Conservation (phyloP, 139 green algal genomes). For the Yamagishiella unicocca region DNA sequence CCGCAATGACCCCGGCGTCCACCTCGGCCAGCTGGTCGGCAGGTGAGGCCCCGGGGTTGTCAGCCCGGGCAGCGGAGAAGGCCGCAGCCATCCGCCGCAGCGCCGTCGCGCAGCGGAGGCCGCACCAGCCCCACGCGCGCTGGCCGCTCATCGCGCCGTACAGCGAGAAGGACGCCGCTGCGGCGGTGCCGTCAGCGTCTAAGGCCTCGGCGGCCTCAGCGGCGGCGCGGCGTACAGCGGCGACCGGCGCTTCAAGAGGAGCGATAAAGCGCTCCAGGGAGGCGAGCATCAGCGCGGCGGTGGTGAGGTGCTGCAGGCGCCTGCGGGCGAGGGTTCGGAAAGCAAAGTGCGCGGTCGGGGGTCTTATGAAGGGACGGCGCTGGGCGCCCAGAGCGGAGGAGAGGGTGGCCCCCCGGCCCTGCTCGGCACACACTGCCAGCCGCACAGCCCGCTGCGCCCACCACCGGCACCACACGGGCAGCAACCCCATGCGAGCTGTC, state of each 20-base stretch:
- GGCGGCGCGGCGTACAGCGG: not conserved
- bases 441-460: too few relatives aligned
- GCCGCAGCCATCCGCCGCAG: constrained; percentile 19
- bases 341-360: not conserved
- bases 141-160: not conserved
- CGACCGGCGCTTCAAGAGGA: not conserved
- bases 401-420: too few relatives aligned
- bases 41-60: not conserved
- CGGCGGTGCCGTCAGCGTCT: too few relatives aligned
- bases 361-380: not conserved
- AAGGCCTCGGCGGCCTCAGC: not conserved
- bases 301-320: not conserved
- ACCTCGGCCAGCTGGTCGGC: constrained; percentile 19
- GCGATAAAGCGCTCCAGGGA: not conserved
- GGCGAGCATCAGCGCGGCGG: not conserved
- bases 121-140: constrained; percentile 8
- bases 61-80: not conserved
- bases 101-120: constrained; percentile 16
- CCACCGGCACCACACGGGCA: too few relatives aligned
- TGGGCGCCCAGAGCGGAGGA: too few relatives aligned
- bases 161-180: not conserved
- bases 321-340: not conserved
- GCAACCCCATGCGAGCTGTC: too few relatives aligned
- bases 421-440: too few relatives aligned
- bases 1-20: not conserved